Evolutionary conservation across 129 eudicot genomes (phyloP), one percentile per base, ranked within the genome.

Genomic region (Solidago caesia): DNA sequence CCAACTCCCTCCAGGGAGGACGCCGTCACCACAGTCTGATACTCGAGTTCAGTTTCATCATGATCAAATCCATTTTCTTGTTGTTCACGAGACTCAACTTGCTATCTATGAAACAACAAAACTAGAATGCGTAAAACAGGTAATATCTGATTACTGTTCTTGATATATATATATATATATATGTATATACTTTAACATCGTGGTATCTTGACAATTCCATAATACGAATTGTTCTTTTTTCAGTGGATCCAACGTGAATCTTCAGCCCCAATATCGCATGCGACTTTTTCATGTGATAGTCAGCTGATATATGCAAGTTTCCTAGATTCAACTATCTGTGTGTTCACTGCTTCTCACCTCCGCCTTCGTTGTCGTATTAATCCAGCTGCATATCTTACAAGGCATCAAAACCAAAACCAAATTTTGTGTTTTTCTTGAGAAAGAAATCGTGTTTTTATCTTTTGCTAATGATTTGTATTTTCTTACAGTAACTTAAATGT

Each of bases 41-140:
- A 92, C 97, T 21, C 93, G 96, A 13, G 96, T 92, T 67, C 97
- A 92, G 73, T 92, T 92, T 85, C 96, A 92, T 82, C 89, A 87
- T 46, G 97, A 92, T 82, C 97, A 92, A 78, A 84, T 72, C 70
- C 96, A 92, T 53, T 85, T 89, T 75, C 89, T 92, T 62, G 90
- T 82, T 63, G 94, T 92, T 62, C 97, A 92, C 27, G 97, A 92
- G 78, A 87, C 97, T 6, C 97, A 92, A 57, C 88, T 92, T 29
- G 96, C 96, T 29, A 92, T 92, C 13, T 92, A 81, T 44, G 97
- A 92, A 75, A 77, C 96, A 11, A 80, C 96, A 55, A 90, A 92
- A 76, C 76, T 92, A 65, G 97, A 89, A 79, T 87, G 94, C 64
- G 82, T 89, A 7, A 89, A 92, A 75, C 96, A 92, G 91, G 97